These are phyloP conservation scores for Leptographium lundbergii DNA, from an alignment of 2,329 filamentous ascomycete genomes.

Conservation along the genomic window DNA sequence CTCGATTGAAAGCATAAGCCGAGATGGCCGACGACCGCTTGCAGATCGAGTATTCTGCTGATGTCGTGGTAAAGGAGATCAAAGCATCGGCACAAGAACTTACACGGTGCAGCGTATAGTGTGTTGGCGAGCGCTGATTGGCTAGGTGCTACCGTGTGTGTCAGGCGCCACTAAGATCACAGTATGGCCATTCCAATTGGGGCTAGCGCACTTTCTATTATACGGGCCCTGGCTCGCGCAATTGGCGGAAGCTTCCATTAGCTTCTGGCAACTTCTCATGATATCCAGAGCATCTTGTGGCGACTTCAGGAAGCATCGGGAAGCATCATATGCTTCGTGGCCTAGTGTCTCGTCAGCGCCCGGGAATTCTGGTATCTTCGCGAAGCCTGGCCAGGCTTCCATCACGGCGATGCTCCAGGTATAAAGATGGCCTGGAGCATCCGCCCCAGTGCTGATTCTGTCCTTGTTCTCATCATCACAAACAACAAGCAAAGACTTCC, in stretches of 20 bases:
- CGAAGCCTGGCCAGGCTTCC: neutral
- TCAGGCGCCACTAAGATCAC: neutral
- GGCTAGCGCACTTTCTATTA: neutral
- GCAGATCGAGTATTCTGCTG: neutral
- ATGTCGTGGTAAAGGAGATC: neutral
- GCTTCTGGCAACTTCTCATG: neutral
- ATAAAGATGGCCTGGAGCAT: neutral
- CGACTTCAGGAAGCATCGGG: slow-evolving; percentile 14
- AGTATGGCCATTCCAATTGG: neutral
- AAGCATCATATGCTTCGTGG: slow-evolving; percentile 7
- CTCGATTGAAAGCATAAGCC: neutral
- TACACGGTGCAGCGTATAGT: neutral
- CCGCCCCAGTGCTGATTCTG: neutral
- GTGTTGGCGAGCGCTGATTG: neutral
- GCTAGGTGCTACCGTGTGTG: neutral
- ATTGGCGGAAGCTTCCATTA: slow-evolving; percentile 6
- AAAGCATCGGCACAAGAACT: neutral
- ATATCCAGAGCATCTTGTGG: neutral
- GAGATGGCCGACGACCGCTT: neutral
- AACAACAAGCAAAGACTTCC: neutral
- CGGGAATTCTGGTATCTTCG: neutral
- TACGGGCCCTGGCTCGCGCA: neutral
- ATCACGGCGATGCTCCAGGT: neutral
- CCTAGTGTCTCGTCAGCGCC: neutral
- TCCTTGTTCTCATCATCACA: neutral